Evolutionary conservation across 176 grass and related monocot genomes (phyloP), one percentile per base, ranked within the genome.

Genomic region (Rhynchospora pubera): DNA sequence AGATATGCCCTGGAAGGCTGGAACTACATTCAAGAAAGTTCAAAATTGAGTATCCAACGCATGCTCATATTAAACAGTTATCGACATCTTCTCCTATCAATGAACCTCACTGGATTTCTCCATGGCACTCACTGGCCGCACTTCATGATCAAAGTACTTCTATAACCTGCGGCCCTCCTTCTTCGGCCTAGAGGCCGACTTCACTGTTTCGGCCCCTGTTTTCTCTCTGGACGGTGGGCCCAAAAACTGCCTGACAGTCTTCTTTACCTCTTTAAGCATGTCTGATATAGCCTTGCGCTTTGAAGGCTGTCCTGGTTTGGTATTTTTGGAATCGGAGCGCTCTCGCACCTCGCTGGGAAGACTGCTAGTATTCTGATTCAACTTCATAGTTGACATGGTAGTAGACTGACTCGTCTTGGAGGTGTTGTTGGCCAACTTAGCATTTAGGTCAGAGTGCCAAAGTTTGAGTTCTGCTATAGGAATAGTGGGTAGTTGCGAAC

Each of bases 211-310:
- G 11, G 30, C 13, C 22, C 32, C 23, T 46, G n/a, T 72, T 60
- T 85, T 92, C 77, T 86, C 72, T 78, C 79, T 76, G 6, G 91
- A 80, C 4, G 89, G 91, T 1, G 94, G 90, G 1, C 90, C 93
- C 69, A 86, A 81, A 77, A 94, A 94, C 71, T 86, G 78, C 65
- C 71, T 81, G 28, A 84, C 53, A 2, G 79, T 87, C 46, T 45
- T 3, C 7, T 83, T 92, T 21, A 89, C 91, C 59, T 97, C 87
- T 64, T 71, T 86, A 42, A 92, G 88, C 32, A 81, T 74, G 7
- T 90, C 85, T 5, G 89, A 83, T 5, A 97, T 34, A 80, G 93
- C 87, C 61, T 88, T 87, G 68, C 74, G 66, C 53, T 65, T 93
- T 68, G 14, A 45, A 70, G 30, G 76, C 10, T 79, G 12, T 13